A percentile compares a stretch with the other conserved stretches of the same genome.
phyloP scores from a whole-genome alignment of 2,329 filamentous ascomycete genomes.

The Penicillium decumbens region DNA sequence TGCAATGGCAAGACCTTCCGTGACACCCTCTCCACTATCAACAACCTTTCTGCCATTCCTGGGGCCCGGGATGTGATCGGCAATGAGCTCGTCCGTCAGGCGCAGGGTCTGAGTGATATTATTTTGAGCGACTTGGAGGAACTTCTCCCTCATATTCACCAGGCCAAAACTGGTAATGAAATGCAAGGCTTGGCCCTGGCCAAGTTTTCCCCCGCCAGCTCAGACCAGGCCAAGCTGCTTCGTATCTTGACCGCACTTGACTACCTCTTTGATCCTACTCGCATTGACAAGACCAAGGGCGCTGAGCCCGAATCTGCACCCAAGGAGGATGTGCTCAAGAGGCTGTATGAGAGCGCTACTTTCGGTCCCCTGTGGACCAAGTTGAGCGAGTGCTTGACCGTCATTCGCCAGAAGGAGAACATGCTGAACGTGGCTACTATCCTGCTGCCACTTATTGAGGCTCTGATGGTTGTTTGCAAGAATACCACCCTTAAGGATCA shows the following conservation, averaged over 20 bases:
- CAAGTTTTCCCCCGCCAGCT: constrained; percentile 93
- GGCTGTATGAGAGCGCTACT: constrained; percentile 83
- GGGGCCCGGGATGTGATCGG: constrained; percentile 87
- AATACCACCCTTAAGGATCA: constrained; percentile 79
- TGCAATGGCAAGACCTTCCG: constrained; percentile 98
- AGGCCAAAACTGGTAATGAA: constrained; percentile 83
- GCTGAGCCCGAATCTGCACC: constrained; percentile 55
- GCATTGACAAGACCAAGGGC: constrained; percentile 50
- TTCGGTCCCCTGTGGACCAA: constrained; percentile 91
- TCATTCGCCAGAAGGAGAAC: constrained; percentile 85
- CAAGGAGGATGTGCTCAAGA: constrained; percentile 79
- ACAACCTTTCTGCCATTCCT: constrained; percentile 89
- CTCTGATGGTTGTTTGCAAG: constrained; percentile 98
- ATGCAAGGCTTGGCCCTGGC: constrained; percentile 90
- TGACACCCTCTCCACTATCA: constrained; percentile 96
- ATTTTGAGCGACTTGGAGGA: constrained; percentile 82
- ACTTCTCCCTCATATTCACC: constrained; percentile 77
- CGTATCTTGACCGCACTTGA: constrained; percentile 90
- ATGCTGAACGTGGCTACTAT: constrained; percentile 98
- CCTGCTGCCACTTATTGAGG: constrained; percentile 86
- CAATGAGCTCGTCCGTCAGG: constrained; percentile 84
- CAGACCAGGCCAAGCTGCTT: constrained; percentile 92
- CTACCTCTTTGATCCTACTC: constrained; percentile 85
- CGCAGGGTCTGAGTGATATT: constrained; percentile 74
- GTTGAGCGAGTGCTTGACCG: constrained; percentile 78